Conservation (phyloP, 1,139 yeast genomes). For the Arxiozyma bovina region DNA sequence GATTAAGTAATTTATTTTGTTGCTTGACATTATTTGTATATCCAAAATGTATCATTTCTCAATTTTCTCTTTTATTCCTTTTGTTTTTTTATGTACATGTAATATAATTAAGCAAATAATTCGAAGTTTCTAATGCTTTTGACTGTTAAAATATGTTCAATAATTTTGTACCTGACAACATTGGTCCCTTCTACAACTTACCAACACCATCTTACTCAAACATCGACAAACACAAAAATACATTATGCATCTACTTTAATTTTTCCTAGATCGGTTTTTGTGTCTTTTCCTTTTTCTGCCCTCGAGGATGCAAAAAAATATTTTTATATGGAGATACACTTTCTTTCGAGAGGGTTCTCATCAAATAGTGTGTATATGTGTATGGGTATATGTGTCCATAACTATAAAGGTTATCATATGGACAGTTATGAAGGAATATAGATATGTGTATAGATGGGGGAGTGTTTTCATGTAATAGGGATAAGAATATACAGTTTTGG, state of each 20-base stretch:
- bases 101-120: not conserved
- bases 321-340: not conserved
- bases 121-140: not conserved
- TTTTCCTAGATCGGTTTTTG: not conserved
- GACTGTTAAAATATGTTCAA: not conserved
- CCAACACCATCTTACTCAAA: not conserved
- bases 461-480: not conserved
- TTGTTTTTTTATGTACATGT: too few species aligned
- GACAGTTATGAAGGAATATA: too few species aligned
- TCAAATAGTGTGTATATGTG: not conserved
- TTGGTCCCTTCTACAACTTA: not conserved
- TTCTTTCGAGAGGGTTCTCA: not conserved
- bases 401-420: not conserved
- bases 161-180: not conserved
- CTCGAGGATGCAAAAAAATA: not conserved
- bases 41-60: slow-evolving; percentile 2
- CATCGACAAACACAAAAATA: not conserved
- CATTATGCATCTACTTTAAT: not conserved
- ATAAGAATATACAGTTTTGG: not conserved
- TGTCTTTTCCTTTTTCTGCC: not conserved
- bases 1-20: not conserved
- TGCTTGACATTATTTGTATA: not conserved
- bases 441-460: not conserved
- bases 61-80: not conserved
- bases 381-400: not conserved